Evolutionary conservation across 805 yeast species (phyloP).

Genomic region (Millerozyma acaciae): DNA sequence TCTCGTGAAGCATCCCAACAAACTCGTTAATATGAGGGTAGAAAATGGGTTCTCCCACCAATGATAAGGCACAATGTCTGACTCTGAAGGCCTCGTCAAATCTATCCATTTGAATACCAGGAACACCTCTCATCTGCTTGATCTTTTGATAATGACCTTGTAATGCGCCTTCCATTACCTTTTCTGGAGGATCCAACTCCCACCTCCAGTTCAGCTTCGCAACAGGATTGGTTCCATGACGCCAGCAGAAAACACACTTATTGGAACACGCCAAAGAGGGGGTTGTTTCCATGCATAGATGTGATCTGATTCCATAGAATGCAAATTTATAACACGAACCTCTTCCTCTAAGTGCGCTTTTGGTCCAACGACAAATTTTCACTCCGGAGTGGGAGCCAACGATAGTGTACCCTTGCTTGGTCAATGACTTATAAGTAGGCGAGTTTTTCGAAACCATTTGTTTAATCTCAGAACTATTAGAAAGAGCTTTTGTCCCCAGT

Average conservation of each 20-base stretch:
- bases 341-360: slow-evolving; percentile 87
- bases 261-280: slow-evolving; percentile 92
- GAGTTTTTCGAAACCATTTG: slow-evolving; percentile 89
- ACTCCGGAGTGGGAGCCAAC: slow-evolving; percentile 96
- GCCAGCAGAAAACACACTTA: slow-evolving; percentile 95
- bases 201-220: slow-evolving; percentile 91
- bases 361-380: slow-evolving; percentile 94
- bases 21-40: slow-evolving; percentile 89
- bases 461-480: slow-evolving; percentile 34
- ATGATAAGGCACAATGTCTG: slow-evolving; percentile 84
- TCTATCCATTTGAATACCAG: slow-evolving; percentile 86
- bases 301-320: slow-evolving; percentile 84
- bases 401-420: slow-evolving; percentile 90
- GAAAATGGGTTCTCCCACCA: slow-evolving; percentile 93
- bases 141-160: slow-evolving; percentile 88
- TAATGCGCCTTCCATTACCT: slow-evolving; percentile 77
- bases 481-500: slow-evolving; percentile 19
- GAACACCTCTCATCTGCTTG: slow-evolving; percentile 93
- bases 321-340: slow-evolving; percentile 94
- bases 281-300: slow-evolving; percentile 93
- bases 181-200: slow-evolving; percentile 90
- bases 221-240: slow-evolving; percentile 96
- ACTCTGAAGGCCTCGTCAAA: slow-evolving; percentile 89
- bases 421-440: slow-evolving; percentile 81
- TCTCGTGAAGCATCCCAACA: slow-evolving; percentile 72